Base-by-base conservation (phyloP, 441 rosid species). In the Viola pubescens region DNA sequence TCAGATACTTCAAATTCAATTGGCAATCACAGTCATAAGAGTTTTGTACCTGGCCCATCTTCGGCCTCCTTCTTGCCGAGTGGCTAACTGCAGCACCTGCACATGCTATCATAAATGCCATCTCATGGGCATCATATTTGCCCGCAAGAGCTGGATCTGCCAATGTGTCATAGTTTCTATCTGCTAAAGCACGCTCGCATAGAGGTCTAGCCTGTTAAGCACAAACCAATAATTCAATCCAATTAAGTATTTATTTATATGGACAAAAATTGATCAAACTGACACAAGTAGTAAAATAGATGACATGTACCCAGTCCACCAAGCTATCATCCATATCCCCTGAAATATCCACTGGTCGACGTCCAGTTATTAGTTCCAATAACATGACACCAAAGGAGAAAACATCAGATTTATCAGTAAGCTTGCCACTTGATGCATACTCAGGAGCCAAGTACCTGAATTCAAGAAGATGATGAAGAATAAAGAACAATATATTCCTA, bases 401-500 rank as follows among this genome's bases (percentile, higher is more conserved):
- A 52, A 86, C 95, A 73, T 92, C 98, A 2, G 97, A 92, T 68
- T 89, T 84, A 6, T 92, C 98, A 1, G 97, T 89, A 8, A 92
- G 74, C 71, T 87, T 92, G 56, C 97, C 97, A 16, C 89, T 89
- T 38, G 97, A 79, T 52, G 98, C 97, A 60, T 92, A 92, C 74
- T 92, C 98, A 6, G 98, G 97, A 54, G 98, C 96, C 67, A 92
- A 73, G 79, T 89, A 92, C 78, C 98, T 86, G 59, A 51, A 68
- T 52, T 52, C 45, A 48, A 5, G 56, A 7, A 56, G 34, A 3
- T 45, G 52, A 56, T 37, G 52, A 4, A 37, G 48, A 50, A 46
- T 6, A 42, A 12, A 7, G 4, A 47, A 8, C 41, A 59, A 37
- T 4, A 5, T 5, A 3, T 12, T 10, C 37, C 6, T 2, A n/a